These are phyloP conservation scores for Mrakia blollopis DNA, from an alignment of 768 basidiomycete species.

Conservation along the genomic window DNA sequence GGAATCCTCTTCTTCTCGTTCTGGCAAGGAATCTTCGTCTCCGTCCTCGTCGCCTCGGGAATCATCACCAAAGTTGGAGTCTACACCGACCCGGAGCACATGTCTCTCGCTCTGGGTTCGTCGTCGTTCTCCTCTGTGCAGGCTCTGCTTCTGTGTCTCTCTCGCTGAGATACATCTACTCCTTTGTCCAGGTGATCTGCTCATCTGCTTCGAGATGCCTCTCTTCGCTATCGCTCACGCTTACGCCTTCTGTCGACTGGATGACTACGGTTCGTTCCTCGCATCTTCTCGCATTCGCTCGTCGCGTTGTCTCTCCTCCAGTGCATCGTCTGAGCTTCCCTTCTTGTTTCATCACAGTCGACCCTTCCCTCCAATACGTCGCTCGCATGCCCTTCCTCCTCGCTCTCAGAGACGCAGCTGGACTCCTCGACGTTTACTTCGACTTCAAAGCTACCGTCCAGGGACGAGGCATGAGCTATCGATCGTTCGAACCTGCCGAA, in stretches of 20 bases:
- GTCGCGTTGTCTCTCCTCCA: background rate
- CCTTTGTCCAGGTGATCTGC: slow-evolving; percentile 55
- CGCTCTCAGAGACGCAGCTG: slow-evolving; percentile 83
- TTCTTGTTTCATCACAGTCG: background rate
- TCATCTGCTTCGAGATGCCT: slow-evolving; percentile 97
- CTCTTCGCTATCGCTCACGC: slow-evolving; percentile 91
- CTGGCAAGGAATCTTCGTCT: slow-evolving; percentile 87
- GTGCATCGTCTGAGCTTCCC: too few relatives aligned
- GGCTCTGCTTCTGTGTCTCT: too few relatives aligned
- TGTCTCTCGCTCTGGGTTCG: slow-evolving; percentile 70
- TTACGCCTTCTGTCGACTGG: slow-evolving; percentile 70
- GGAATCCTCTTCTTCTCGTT: slow-evolving; percentile 98
- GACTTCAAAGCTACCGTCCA: slow-evolving; percentile 75
- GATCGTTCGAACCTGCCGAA: slow-evolving; percentile 92
- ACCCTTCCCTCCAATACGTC: slow-evolving; percentile 32
- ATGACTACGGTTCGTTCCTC: slow-evolving; percentile 36
- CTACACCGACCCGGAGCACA: slow-evolving; percentile 50
- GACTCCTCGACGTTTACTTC: slow-evolving; percentile 75
- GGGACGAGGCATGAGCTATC: slow-evolving; percentile 90
- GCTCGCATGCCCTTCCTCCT: slow-evolving; percentile 78
- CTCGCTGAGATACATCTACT: too few relatives aligned
- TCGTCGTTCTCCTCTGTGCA: too few relatives aligned
- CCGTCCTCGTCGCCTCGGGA: slow-evolving; percentile 77
- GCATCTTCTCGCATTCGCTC: slow-evolving; percentile 53
- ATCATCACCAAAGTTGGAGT: slow-evolving; percentile 56